Evolutionary conservation across 805 yeast species (phyloP).

Genomic region (Cyberlindnera americana): DNA sequence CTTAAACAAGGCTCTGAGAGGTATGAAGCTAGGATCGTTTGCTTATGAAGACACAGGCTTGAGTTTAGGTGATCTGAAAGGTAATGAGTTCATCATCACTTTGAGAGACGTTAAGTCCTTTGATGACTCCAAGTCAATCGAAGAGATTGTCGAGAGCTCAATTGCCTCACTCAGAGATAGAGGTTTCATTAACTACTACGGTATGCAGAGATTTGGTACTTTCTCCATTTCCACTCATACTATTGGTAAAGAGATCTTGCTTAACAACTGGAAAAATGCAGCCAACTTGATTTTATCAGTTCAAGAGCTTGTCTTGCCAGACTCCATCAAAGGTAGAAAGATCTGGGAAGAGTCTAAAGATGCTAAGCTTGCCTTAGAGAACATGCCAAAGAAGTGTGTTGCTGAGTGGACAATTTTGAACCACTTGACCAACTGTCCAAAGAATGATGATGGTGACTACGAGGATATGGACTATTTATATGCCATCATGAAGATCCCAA

Average conservation of each 20-base stretch:
- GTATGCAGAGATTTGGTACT: conserved; percentile 98
- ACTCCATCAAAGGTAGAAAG: conserved; percentile 75
- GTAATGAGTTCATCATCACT: conserved; percentile 86
- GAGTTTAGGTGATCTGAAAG: conserved; percentile 77
- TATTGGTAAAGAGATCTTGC: conserved; percentile 69
- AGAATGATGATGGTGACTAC: conserved; percentile 44
- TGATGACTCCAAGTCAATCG: conserved; percentile 35
- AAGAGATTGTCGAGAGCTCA: conserved; percentile 46
- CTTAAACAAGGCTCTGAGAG: conserved; percentile 71
- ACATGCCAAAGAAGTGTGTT: conserved; percentile 83
- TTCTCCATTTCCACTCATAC: conserved; percentile 89
- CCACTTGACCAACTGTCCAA: conserved; percentile 50
- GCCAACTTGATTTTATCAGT: conserved; percentile 77
- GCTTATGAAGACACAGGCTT: conserved; percentile 58
- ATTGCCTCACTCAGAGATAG: conserved; percentile 53
- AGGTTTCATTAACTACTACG: conserved; percentile 93
- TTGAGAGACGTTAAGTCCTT: conserved; percentile 62
- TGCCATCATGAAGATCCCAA: conserved; percentile 85
- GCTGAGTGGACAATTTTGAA: conserved; percentile 79
- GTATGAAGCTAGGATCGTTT: conserved; percentile 79
- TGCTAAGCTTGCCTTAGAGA: conserved; percentile 57
- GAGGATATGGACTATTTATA: conserved; percentile 58
- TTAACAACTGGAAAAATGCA: conserved; percentile 76
- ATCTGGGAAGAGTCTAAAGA: conserved; percentile 75
- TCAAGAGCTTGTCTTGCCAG: conserved; percentile 80